Conservation (phyloP, 2,329 filamentous ascomycete species). For the Aspergillus sojae region DNA sequence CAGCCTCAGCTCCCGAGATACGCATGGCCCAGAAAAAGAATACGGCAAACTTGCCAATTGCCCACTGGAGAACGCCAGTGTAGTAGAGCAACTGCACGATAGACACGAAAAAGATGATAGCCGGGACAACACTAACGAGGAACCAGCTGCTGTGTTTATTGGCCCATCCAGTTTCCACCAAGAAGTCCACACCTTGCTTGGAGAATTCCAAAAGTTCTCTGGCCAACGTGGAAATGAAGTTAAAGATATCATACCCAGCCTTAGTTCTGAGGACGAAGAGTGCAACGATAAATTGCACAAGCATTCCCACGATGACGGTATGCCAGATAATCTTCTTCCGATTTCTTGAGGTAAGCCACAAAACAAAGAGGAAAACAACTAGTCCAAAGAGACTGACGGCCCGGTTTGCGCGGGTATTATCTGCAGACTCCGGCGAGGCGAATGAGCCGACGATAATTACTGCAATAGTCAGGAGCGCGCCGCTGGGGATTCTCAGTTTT, state of each 20-base stretch:
- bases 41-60: conserved; percentile 79
- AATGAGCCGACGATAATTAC: conserved; percentile 80
- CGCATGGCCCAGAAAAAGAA: conserved; percentile 91
- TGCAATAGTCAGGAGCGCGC: conserved; percentile 64
- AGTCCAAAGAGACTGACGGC: conserved; percentile 81
- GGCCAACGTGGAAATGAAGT: conserved; percentile 78
- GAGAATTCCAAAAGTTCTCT: conserved; percentile 76
- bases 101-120: conserved; percentile 95
- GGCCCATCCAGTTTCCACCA: conserved; percentile 57
- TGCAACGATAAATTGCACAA: conserved; percentile 83
- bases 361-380: conserved; percentile 65
- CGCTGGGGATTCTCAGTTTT: conserved; percentile 64
- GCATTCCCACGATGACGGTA: conserved; percentile 84
- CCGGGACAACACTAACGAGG: conserved; percentile 77
- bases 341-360: conserved; percentile 73
- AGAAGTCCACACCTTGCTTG: conserved; percentile 70
- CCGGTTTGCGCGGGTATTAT: conserved; percentile 80
- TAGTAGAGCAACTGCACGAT: conserved; percentile 87
- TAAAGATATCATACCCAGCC: conserved; percentile 87
- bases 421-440: conserved; percentile 67
- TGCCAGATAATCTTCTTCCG: conserved; percentile 66
- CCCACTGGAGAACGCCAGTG: conserved; percentile 82
- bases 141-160: conserved; percentile 62
- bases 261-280: conserved; percentile 82
- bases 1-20: conserved; percentile 89